phyloP scores from a whole-genome alignment of 108 stramenopile species.

The Cyclotella sp. region DNA sequence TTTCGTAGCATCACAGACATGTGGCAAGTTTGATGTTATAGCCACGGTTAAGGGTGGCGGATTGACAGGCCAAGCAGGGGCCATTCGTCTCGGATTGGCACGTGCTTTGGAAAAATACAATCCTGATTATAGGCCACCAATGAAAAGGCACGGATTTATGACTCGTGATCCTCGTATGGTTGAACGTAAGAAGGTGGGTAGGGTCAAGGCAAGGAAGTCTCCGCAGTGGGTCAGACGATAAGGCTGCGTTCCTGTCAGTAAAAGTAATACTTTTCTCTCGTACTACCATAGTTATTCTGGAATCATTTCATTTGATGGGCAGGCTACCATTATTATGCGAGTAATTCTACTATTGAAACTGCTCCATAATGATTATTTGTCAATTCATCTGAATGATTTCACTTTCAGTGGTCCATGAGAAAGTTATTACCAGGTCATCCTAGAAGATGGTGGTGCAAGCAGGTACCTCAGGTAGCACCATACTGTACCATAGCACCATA shows the following conservation, averaged over 20 bases:
- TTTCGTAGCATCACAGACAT: slow-evolving; percentile 85
- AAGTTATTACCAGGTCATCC: no score
- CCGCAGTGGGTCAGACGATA: slow-evolving; percentile 99
- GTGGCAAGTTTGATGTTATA: slow-evolving; percentile 90
- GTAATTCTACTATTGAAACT: no score
- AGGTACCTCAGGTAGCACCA: no score
- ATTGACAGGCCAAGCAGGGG: slow-evolving; percentile 92
- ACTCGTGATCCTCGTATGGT: slow-evolving; percentile 96
- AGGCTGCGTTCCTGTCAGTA: neutral
- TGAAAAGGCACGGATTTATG: slow-evolving; percentile 91
- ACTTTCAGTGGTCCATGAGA: no score
- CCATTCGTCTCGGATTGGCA: slow-evolving; percentile 92
- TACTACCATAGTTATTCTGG: neutral
- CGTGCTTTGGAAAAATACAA: slow-evolving; percentile 93
- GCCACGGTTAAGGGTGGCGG: slow-evolving; percentile 85
- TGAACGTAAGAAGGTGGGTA: slow-evolving; percentile 97
- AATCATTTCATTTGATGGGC: neutral
- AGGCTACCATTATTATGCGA: no score
- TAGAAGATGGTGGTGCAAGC: no score
- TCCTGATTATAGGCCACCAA: slow-evolving; percentile 90
- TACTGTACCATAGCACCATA: no score
- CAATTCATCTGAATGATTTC: no score
- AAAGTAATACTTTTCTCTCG: neutral
- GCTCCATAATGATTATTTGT: no score
- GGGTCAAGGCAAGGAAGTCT: slow-evolving; percentile 95